Base-by-base conservation (phyloP, 2,329 filamentous ascomycete species). In the Macrophomina pseudophaseolina region DNA sequence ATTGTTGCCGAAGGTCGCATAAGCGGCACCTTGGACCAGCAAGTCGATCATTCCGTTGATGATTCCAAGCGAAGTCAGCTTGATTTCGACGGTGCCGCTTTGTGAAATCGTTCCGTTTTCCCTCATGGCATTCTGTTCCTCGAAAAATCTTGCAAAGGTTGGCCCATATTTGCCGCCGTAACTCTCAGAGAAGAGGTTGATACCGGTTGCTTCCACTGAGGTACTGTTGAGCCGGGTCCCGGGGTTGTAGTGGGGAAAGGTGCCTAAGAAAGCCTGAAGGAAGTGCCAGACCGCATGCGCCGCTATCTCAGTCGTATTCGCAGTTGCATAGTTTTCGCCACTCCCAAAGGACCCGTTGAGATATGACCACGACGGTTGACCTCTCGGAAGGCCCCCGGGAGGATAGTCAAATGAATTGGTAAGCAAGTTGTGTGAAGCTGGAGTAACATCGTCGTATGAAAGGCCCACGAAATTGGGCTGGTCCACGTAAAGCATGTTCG, bases 141-240 rank as follows among this genome's bases (percentile, higher is more conserved):
- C 83, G 67, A 85, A 85, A 69, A 81, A 81, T 3, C 79, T 70
- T 11, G 88, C 87, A 71, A 91, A 90, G 1, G 85, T 80, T 2
- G 89, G 89, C 0, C 88, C 90, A 71, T 91, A 93, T 66, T 88
- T 86, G 12, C 91, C 91, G 40, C 89, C 87, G 74, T 91, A 90
- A 75, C 87, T 90, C 74, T 92, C 89, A 0, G 88, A 84, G 68
- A 90, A 91, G 4, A 92, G 78, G 71, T 88, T 88, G 64, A 92
- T 82, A 5, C 86, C 86, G 18, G 88, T 77, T 1, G 81, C 78
- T 68, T 81, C 80, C 40, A 72, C 66, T 11, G 68, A 66, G 5
- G 74, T 75, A 51, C 71, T 73, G 58, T 81, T 79, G 1, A 76
- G 73, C 16, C 75, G 75, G 0, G 76, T 74, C 4, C 83, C 80